Evolutionary conservation across 2,329 filamentous ascomycete genomes (phyloP).

Genomic region (Grosmannia huntii): DNA sequence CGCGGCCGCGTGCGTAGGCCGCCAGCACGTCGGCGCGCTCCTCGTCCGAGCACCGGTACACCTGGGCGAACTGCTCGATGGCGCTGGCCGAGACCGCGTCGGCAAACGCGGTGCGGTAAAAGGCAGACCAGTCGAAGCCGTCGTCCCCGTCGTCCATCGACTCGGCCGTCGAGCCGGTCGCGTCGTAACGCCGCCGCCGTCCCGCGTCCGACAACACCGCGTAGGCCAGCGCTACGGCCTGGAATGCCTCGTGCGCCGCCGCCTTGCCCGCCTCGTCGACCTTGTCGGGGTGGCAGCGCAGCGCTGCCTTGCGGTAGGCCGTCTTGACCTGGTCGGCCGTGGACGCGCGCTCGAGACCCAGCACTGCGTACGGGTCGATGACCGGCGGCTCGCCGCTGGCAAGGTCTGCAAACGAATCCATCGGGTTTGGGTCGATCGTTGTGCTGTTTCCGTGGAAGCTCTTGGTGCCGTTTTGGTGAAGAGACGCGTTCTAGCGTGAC

Average conservation of each 20-base stretch:
- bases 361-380: conserved; percentile 68
- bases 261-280: conserved; percentile 48
- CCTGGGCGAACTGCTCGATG: conserved; percentile 60
- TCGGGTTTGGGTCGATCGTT: conserved; percentile 13
- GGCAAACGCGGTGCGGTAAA: conserved; percentile 74
- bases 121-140: conserved; percentile 82
- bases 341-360: conserved; percentile 58
- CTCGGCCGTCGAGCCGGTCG: conserved; percentile 79
- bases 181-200: conserved; percentile 76
- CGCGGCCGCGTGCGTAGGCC: conserved; percentile 61
- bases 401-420: conserved; percentile 39
- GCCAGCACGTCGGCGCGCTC: conserved; percentile 66
- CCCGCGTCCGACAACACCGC: conserved; percentile 76
- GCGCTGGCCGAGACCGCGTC: conserved; percentile 61
- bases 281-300: conserved; percentile 75
- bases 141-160: conserved; percentile 51
- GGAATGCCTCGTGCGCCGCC: conserved; percentile 68
- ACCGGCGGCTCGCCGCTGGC: conserved; percentile 44
- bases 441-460: conserved; percentile 1
- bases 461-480: not conserved
- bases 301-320: conserved; percentile 81
- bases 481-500: not conserved
- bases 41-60: conserved; percentile 79
- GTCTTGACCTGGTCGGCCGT: conserved; percentile 71
- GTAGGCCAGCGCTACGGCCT: conserved; percentile 86